Evolutionary conservation across 208 protist species (phyloP), one percentile per base, ranked within the genome.

Genomic region (Crithidia expoeki): DNA sequence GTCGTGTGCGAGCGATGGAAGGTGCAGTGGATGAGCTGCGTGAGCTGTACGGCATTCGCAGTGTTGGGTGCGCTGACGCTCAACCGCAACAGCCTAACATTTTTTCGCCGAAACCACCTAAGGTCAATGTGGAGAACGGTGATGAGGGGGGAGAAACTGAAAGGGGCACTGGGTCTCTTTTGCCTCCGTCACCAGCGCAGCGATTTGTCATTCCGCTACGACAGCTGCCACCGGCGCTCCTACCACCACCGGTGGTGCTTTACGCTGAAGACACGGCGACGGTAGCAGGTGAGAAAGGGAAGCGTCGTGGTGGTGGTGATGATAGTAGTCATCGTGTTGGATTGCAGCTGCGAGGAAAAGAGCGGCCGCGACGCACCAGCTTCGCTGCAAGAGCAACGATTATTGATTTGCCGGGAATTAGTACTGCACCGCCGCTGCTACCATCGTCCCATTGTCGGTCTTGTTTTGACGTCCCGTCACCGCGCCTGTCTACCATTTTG

Each of bases 21-120:
- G 59, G 59, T 28, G 30, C 61, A 6, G 81, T 92, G 33, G 85
- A 88, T 5, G 81, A 86, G 16, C 68, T 95, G 28, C 68, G 76
- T 0, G 85, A 79, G 23, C n/a, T 85, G 32, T 86, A 90, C 77
- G 68, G 51, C 25, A 61, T 77, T 33, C 64, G 57, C 33, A 28
- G 36, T n/a, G 58, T 55, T 0, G 59, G 61, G 2, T 55, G 70
- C n/a, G 58, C 64, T 2, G 53, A 51, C 7, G 34, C 34, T 11
- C 42, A 40, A 7, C 30, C 4, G 23, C 50, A 5, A 58, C 28
- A 10, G 28, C 25, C 10, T 10, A 32, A n/a, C n/a, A n/a, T n/a
- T n/a, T n/a, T n/a, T n/a, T n/a, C 25, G 19, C 46, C 52, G 2
- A 9, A 2, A 4, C 36, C 3, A 25, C 5, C 34, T 9, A n/a